Conservation (phyloP, 352 stramenopile genomes). For the Phytophthora sp. region DNA sequence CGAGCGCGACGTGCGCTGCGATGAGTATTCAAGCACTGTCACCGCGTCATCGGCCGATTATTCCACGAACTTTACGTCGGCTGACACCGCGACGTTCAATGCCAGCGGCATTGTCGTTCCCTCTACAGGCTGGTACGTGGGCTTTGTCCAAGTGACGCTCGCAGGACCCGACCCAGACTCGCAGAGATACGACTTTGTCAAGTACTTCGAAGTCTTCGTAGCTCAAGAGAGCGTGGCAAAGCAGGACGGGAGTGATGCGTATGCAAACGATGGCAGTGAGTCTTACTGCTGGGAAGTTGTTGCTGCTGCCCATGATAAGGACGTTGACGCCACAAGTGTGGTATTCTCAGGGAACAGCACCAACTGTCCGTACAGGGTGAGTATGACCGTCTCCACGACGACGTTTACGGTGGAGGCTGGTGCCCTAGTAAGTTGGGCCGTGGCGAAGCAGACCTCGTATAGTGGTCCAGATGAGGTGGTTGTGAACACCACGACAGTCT, state of each 20-base stretch:
- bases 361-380: constrained; percentile 56
- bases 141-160: constrained; percentile 57
- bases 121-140: constrained; percentile 38
- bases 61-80: constrained; percentile 44
- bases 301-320: constrained; percentile 23
- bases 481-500: constrained; percentile 45
- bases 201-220: constrained; percentile 60
- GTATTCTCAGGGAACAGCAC: constrained; percentile 36
- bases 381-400: constrained; percentile 35
- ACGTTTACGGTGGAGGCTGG: constrained; percentile 31
- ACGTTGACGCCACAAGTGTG: constrained; percentile 40
- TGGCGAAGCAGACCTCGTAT: constrained; percentile 35
- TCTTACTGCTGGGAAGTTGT: constrained; percentile 62
- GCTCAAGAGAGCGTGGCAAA: constrained; percentile 31
- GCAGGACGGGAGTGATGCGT: constrained; percentile 33
- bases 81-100: constrained; percentile 40
- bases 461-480: neutral
- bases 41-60: constrained; percentile 32
- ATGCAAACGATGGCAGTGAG: constrained; percentile 31
- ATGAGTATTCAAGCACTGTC: constrained; percentile 49
- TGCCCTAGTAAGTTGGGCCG: constrained; percentile 36
- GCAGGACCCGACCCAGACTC: constrained; percentile 27
- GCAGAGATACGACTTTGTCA: constrained; percentile 59
- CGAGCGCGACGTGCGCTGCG: constrained; percentile 36
- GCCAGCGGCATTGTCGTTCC: constrained; percentile 41